Evolutionary conservation across 176 grass and related monocot species (phyloP).

Genomic region (Tuctoria greenei): DNA sequence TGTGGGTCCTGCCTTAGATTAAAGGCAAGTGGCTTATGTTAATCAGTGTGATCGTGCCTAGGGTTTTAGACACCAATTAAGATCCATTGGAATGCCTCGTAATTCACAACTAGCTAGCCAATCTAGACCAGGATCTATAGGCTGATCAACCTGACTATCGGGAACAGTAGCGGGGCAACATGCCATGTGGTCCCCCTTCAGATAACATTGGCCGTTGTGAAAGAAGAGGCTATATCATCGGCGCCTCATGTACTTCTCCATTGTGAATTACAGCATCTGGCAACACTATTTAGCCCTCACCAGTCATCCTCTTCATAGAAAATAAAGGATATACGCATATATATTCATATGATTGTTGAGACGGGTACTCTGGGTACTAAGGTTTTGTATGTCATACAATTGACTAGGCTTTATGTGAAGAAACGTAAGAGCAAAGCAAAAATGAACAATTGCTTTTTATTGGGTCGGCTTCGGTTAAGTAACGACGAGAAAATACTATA

Average conservation of each 20-base stretch:
- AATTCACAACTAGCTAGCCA: neutral
- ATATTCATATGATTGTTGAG: neutral
- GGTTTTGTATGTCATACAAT: neutral
- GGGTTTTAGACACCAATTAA: slow-evolving; percentile 25
- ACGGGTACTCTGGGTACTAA: neutral
- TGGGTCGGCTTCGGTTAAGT: neutral
- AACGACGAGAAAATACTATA: neutral
- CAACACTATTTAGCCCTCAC: too few species aligned
- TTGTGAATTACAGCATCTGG: neutral
- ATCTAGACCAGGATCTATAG: slow-evolving; percentile 32
- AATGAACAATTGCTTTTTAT: neutral
- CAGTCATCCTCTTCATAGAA: too few species aligned
- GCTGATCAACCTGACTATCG: neutral
- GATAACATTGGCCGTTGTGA: neutral
- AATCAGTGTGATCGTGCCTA: slow-evolving; percentile 4
- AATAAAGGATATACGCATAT: neutral
- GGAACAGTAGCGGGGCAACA: neutral
- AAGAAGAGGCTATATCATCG: neutral
- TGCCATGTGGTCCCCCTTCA: neutral
- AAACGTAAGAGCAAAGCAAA: neutral
- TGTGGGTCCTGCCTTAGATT: neutral
- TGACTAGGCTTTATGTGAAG: neutral
- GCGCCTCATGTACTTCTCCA: neutral
- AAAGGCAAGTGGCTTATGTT: slow-evolving; percentile 32
- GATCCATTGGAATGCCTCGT: neutral